A percentile compares a stretch with the other conserved stretches of the same genome.
Conservation (phyloP, 1,284 basidiomycete species). For the Tylopilus sp. region DNA sequence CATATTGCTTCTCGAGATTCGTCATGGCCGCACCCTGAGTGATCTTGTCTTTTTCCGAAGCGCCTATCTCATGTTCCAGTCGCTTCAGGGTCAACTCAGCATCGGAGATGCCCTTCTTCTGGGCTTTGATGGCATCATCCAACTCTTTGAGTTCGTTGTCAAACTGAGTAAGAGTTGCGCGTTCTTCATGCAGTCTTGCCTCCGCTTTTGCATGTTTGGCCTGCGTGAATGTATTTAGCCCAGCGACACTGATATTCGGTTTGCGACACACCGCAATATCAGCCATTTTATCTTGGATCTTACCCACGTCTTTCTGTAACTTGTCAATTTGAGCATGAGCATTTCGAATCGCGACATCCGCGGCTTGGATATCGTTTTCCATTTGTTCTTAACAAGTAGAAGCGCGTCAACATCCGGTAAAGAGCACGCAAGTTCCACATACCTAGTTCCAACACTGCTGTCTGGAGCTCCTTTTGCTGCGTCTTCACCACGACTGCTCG, state of each 20-base stretch:
- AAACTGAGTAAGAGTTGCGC: slow-evolving; percentile 82
- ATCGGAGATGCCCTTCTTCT: slow-evolving; percentile 73
- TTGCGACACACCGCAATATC: slow-evolving; percentile 47
- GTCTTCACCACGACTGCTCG: slow-evolving; percentile 80
- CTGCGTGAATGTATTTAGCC: slow-evolving; percentile 35
- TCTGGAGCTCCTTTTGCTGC: slow-evolving; percentile 86
- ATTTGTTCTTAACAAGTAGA: slow-evolving; percentile 64
- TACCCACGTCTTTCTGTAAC: slow-evolving; percentile 63
- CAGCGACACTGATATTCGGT: background rate
- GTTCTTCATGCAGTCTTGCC: slow-evolving; percentile 74
- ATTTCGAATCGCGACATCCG: slow-evolving; percentile 58
- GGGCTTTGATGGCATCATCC: slow-evolving; percentile 76
- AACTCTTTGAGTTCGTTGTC: slow-evolving; percentile 85
- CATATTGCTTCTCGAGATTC: slow-evolving; percentile 75
- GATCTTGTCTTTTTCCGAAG: slow-evolving; percentile 52
- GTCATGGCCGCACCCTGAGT: slow-evolving; percentile 43
- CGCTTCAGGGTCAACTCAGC: slow-evolving; percentile 66
- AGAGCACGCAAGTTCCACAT: slow-evolving; percentile 21
- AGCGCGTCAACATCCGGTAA: background rate
- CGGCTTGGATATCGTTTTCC: slow-evolving; percentile 69
- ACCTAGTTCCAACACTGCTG: slow-evolving; percentile 85
- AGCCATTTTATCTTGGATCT: slow-evolving; percentile 51
- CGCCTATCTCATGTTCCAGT: slow-evolving; percentile 51
- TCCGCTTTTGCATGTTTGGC: slow-evolving; percentile 62
- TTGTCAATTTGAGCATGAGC: slow-evolving; percentile 57